These are phyloP conservation scores for Houttuynia cordata DNA, from an alignment of 164 flowering plant species.

Conservation along the genomic window DNA sequence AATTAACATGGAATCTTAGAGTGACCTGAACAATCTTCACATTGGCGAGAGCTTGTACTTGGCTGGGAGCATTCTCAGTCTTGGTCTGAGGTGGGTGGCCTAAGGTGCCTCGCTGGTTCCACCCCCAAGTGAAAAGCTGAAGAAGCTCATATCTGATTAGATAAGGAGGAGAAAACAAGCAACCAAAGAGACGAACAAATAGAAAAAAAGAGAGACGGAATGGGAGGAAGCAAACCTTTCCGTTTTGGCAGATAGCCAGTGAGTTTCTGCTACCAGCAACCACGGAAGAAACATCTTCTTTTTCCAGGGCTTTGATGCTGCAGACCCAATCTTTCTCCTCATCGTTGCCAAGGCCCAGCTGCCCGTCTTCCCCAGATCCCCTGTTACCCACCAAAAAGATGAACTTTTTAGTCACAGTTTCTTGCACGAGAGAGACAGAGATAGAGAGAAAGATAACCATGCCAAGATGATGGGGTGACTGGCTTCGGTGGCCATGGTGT, in stretches of 20 bases:
- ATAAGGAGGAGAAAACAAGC: neutral
- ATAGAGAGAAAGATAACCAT: conserved; percentile 19
- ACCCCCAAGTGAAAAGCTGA: conserved; percentile 98
- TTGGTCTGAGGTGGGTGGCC: conserved; percentile 92
- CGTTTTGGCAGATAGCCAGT: conserved; percentile 85
- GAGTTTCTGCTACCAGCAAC: conserved; percentile 98
- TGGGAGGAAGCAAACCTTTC: conserved; percentile 49
- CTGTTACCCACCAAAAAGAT: conserved; percentile 20
- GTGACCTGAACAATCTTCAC: conserved; percentile 86
- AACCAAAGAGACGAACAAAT: neutral
- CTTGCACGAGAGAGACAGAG: neutral
- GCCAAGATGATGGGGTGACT: conserved; percentile 11
- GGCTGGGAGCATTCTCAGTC: conserved; percentile 81
- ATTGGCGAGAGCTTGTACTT: conserved; percentile 64
- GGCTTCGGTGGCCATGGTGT: conserved; percentile 8
- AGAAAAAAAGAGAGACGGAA: neutral
- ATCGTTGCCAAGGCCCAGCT: conserved; percentile 69
- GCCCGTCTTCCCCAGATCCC: conserved; percentile 99
- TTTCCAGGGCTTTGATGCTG: conserved; percentile 41
- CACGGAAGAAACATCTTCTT: conserved; percentile 42
- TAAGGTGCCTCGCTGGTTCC: conserved; percentile 98
- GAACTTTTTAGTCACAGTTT: neutral
- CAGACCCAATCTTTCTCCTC: conserved; percentile 88
- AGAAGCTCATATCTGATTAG: conserved; percentile 3
- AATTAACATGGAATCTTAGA: neutral